phyloP scores from a whole-genome alignment of 352 stramenopile genomes.

The Phytophthora podocarpi region DNA sequence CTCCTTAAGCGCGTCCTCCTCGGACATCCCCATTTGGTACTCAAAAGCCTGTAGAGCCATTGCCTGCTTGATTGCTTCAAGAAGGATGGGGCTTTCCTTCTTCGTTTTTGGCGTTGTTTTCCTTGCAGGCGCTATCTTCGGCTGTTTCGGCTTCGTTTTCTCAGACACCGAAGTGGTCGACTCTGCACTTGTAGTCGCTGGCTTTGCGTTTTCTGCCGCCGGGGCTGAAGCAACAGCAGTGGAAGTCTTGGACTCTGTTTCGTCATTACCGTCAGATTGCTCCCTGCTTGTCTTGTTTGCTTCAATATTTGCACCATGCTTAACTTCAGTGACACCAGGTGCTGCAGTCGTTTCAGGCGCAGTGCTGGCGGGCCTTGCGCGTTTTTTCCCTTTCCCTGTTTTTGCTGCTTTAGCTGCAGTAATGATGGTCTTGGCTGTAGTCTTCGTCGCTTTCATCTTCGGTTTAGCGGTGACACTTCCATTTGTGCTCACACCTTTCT shows the following conservation, averaged over 20 bases:
- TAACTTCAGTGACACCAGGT: background rate
- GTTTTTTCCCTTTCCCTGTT: conserved; percentile 18
- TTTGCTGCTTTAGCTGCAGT: conserved; percentile 11
- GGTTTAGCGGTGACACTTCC: background rate
- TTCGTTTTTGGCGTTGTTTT: conserved; percentile 4
- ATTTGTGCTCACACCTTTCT: conserved; percentile 10
- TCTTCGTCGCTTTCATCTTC: conserved; percentile 3
- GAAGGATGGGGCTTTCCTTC: conserved; percentile 1
- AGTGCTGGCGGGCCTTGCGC: conserved; percentile 1
- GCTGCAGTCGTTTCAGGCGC: background rate
- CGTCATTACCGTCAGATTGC: background rate
- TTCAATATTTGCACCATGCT: background rate
- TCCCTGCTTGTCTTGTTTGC: background rate
- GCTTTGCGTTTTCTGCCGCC: background rate
- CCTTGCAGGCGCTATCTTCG: conserved; percentile 8
- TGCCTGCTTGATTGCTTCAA: conserved; percentile 28
- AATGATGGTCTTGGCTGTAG: background rate
- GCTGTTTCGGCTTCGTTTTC: conserved; percentile 13
- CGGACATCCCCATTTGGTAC: conserved; percentile 39
- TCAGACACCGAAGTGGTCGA: background rate
- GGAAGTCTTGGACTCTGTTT: conserved; percentile 1
- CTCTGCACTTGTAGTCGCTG: background rate
- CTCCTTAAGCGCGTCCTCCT: conserved; percentile 39
- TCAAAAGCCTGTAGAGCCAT: conserved; percentile 35
- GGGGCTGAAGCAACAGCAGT: background rate